Percentiles rank a stretch among this genome's conserved stretches.
Conservation (phyloP, 2,329 filamentous ascomycete species). For the Alternaria brassicicola region DNA sequence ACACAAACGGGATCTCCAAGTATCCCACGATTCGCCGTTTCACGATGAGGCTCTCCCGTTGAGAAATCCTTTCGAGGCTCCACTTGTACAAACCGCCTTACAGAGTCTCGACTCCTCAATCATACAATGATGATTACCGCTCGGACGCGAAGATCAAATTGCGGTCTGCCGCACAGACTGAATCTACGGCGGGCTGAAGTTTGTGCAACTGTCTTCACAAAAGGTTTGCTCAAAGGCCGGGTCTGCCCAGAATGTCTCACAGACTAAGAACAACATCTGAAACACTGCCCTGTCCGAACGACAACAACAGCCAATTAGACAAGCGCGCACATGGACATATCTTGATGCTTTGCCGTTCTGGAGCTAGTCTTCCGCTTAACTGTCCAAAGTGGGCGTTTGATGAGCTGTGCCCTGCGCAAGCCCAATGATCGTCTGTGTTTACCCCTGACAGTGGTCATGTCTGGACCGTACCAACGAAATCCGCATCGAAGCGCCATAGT, state of each 20-base stretch:
- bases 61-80: conserved; percentile 4
- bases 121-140: conserved; percentile 10
- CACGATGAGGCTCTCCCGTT: conserved; percentile 22
- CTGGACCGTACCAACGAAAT: conserved; percentile 20
- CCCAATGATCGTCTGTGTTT: conserved; percentile 24
- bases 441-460: conserved; percentile 31
- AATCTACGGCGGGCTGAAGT: conserved; percentile 20
- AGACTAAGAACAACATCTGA: conserved; percentile 27
- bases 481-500: conserved; percentile 26
- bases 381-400: conserved; percentile 26
- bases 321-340: conserved; percentile 3
- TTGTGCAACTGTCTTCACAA: conserved; percentile 27
- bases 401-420: conserved; percentile 30
- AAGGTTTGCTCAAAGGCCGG: conserved; percentile 3
- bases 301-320: conserved; percentile 21
- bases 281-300: conserved; percentile 25
- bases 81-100: conserved; percentile 13
- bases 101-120: conserved; percentile 27
- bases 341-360: conserved; percentile 16
- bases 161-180: conserved; percentile 7
- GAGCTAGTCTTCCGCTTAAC: conserved; percentile 22
- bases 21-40: conserved; percentile 23
- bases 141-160: conserved; percentile 23
- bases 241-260: conserved; percentile 18
- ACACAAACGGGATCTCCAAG: conserved; percentile 22